phyloP scores from a whole-genome alignment of 345 rosid species.

The Citrus cavaleriei region DNA sequence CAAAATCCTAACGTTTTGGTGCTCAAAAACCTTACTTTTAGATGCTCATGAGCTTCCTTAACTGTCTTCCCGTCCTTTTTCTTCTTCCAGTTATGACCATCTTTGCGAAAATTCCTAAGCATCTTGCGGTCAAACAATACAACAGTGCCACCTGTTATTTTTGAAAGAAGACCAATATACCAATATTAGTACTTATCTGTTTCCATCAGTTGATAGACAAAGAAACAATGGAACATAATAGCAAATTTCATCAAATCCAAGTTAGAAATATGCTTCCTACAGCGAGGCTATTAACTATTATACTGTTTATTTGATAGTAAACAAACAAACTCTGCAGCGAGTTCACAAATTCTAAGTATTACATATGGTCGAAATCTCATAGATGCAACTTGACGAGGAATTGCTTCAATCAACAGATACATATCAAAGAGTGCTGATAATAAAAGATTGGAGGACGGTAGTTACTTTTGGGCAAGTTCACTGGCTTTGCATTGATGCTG shows the following conservation, averaged over 20 bases:
- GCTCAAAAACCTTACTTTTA: constrained; percentile 58
- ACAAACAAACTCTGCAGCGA: not conserved
- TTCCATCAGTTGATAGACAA: not conserved
- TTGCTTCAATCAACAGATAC: not conserved
- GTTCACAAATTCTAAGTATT: not conserved
- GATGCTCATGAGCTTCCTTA: constrained; percentile 98
- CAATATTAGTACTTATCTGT: not conserved
- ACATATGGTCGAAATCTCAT: not conserved
- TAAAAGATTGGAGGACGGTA: not conserved
- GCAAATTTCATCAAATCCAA: not conserved
- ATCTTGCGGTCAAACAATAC: constrained; percentile 86
- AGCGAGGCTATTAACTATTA: not conserved
- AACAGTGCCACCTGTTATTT: constrained; percentile 69
- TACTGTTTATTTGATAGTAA: not conserved
- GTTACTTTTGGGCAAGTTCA: constrained; percentile 79
- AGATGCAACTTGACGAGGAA: not conserved
- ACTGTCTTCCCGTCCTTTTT: constrained; percentile 96
- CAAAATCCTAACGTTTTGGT: not conserved
- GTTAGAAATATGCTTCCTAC: not conserved
- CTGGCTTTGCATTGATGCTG: constrained; percentile 73
- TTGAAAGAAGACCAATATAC: constrained; percentile 3
- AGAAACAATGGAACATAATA: not conserved
- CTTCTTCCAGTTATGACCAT: constrained; percentile 99
- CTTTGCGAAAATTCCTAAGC: constrained; percentile 96
- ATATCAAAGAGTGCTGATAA: not conserved